Evolutionary conservation across 2,329 filamentous ascomycete species (phyloP).

Genomic region (Aspergillus puulaauensis): DNA sequence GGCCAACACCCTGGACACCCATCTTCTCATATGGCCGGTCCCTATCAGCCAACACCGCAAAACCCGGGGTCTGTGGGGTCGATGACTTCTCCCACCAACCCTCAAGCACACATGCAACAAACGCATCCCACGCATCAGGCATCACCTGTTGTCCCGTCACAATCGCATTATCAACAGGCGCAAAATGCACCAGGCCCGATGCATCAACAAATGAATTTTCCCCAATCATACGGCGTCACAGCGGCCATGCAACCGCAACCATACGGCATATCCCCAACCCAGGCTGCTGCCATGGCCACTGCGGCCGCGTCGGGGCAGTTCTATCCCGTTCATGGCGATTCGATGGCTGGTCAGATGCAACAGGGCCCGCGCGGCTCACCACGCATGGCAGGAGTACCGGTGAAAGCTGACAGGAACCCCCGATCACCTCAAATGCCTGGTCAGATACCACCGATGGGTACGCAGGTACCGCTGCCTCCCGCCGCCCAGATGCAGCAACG

Average conservation of each 20-base stretch:
- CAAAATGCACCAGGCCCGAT: conserved; percentile 61
- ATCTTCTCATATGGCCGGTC: conserved; percentile 56
- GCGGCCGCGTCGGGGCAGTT: conserved; percentile 86
- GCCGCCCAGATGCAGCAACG: conserved; percentile 62
- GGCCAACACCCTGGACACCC: conserved; percentile 61
- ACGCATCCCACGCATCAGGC: conserved; percentile 63
- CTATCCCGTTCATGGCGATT: conserved; percentile 71
- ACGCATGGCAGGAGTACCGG: conserved; percentile 65
- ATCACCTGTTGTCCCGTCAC: conserved; percentile 77
- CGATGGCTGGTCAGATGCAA: conserved; percentile 61
- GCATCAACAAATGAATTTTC: conserved; percentile 75
- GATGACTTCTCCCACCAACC: conserved; percentile 72
- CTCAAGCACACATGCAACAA: conserved; percentile 64
- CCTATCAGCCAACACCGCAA: conserved; percentile 63
- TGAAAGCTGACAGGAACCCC: conserved; percentile 73
- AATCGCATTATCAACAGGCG: conserved; percentile 66
- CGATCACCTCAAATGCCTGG: conserved; percentile 73
- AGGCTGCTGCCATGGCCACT: conserved; percentile 91
- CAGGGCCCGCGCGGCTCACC: conserved; percentile 66
- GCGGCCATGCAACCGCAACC: conserved; percentile 69
- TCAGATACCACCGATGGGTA: conserved; percentile 52
- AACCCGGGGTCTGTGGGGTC: conserved; percentile 47
- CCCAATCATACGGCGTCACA: conserved; percentile 72
- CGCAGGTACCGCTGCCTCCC: conserved; percentile 51
- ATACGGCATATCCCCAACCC: conserved; percentile 78